A percentile compares a stretch with the other conserved stretches of the same genome.
These are phyloP conservation scores for Lipomyces mesembrius DNA, from an alignment of 805 yeast species.

Conservation along the genomic window DNA sequence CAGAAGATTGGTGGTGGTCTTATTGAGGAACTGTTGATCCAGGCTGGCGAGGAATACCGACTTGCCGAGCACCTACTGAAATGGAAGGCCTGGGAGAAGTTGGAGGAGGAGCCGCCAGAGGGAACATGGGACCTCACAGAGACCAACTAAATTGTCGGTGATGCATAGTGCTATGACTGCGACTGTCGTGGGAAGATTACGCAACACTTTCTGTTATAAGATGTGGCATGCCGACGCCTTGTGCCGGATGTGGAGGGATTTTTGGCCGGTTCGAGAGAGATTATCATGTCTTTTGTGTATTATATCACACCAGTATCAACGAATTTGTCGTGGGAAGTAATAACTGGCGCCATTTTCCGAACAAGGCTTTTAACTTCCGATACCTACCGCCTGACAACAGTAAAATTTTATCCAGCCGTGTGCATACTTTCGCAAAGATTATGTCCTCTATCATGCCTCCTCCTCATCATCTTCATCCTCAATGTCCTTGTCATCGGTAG, in stretches of 20 bases:
- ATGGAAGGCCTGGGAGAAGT: slow-evolving; percentile 77
- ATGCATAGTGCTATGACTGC: not conserved
- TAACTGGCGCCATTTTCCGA: too few relatives aligned
- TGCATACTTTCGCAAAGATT: not conserved
- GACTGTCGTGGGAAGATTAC: not conserved
- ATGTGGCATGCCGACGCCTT: too few relatives aligned
- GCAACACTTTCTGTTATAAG: not conserved
- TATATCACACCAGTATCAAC: too few relatives aligned
- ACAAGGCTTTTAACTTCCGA: too few relatives aligned
- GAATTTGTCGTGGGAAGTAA: too few relatives aligned
- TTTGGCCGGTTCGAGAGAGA: too few relatives aligned
- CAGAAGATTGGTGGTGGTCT: slow-evolving; percentile 77
- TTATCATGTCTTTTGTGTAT: too few relatives aligned
- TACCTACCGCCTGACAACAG: too few relatives aligned
- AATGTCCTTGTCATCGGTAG: slow-evolving; percentile 65
- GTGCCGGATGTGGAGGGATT: too few relatives aligned
- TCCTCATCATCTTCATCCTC: slow-evolving; percentile 57
- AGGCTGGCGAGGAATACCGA: slow-evolving; percentile 78
- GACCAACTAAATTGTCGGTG: slow-evolving; percentile 53
- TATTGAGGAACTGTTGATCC: slow-evolving; percentile 79
- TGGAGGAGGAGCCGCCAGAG: slow-evolving; percentile 75
- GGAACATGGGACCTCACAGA: slow-evolving; percentile 75
- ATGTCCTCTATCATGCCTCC: slow-evolving; percentile 38
- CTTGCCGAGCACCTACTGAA: slow-evolving; percentile 69
- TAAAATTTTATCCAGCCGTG: too few relatives aligned